phyloP scores from a whole-genome alignment of 768 basidiomycete species.

The Pleurotus djamor region DNA sequence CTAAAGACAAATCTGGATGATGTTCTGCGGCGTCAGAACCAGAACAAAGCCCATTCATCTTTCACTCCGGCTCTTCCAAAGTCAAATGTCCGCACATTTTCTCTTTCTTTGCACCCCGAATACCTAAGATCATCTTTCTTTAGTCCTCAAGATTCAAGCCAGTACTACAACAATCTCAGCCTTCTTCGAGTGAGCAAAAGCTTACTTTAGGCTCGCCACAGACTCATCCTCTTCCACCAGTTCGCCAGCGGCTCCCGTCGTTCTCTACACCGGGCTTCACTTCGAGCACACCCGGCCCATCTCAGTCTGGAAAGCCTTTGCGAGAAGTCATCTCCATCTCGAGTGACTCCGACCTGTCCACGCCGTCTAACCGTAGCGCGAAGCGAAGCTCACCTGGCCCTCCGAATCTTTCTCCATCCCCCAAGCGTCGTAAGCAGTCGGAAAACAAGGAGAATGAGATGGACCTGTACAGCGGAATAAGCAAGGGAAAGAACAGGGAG shows the following conservation, averaged over 20 bases:
- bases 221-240: not conserved
- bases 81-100: conserved; percentile 6
- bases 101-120: not conserved
- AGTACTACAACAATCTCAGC: conserved; percentile 17
- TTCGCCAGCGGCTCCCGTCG: conserved; percentile 5
- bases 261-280: conserved; percentile 12
- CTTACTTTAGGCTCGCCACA: too few species aligned
- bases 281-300: not conserved
- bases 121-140: conserved; percentile 3
- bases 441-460: conserved; percentile 15
- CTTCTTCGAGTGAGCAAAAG: too few species aligned
- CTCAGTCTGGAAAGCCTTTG: not conserved
- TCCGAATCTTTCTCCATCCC: conserved; percentile 13
- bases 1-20: conserved; percentile 40
- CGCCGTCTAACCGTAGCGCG: not conserved
- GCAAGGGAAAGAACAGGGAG: conserved; percentile 17
- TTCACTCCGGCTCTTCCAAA: conserved; percentile 5
- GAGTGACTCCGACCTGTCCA: not conserved
- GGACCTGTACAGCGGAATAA: not conserved
- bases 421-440: conserved; percentile 12
- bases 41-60: conserved; percentile 6
- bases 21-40: conserved; percentile 23
- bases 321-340: conserved; percentile 1
- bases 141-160: conserved; percentile 45
- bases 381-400: conserved; percentile 16